phyloP scores from a whole-genome alignment of 331 rosid genomes.

The Erythrophleum ivorense region DNA sequence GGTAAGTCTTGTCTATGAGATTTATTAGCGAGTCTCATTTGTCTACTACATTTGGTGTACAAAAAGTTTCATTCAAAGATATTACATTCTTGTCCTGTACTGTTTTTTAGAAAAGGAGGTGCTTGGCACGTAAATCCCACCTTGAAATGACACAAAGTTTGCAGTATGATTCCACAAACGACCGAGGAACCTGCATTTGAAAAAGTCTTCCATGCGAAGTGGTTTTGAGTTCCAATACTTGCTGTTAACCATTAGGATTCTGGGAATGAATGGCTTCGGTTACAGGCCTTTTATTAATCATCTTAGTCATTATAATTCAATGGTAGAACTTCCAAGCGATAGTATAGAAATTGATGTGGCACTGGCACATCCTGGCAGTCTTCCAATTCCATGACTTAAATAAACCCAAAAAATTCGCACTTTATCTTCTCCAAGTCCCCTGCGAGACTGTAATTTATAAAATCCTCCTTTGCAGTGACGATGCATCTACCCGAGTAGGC shows the following conservation, averaged over 20 bases:
- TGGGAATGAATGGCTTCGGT: slow-evolving; percentile 1
- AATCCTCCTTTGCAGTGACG: slow-evolving; percentile 19
- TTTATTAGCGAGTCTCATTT: slow-evolving; percentile 11
- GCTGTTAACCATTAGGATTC: slow-evolving; percentile 12
- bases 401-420: not conserved
- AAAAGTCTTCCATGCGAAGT: slow-evolving; percentile 16
- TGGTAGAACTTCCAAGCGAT: slow-evolving; percentile 3
- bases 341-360: not conserved
- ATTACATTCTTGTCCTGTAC: not conserved
- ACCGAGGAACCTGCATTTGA: not conserved
- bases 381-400: slow-evolving; percentile 19
- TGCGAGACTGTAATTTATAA: slow-evolving; percentile 44
- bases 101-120: not conserved
- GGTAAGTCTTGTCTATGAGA: not conserved
- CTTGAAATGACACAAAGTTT: not conserved
- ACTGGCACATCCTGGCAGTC: not conserved
- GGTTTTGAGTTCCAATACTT: slow-evolving; percentile 16
- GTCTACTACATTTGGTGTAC: slow-evolving; percentile 27
- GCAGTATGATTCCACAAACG: slow-evolving; percentile 12
- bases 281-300: slow-evolving; percentile 10
- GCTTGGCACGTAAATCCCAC: too few relatives aligned
- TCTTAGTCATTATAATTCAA: slow-evolving; percentile 11
- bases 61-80: slow-evolving; percentile 21
- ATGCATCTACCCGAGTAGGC: not conserved
- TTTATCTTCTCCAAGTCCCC: slow-evolving; percentile 38